Conservation (phyloP, 371 early-diverging fungal genomes). For the Actinomortierella ambigua region DNA sequence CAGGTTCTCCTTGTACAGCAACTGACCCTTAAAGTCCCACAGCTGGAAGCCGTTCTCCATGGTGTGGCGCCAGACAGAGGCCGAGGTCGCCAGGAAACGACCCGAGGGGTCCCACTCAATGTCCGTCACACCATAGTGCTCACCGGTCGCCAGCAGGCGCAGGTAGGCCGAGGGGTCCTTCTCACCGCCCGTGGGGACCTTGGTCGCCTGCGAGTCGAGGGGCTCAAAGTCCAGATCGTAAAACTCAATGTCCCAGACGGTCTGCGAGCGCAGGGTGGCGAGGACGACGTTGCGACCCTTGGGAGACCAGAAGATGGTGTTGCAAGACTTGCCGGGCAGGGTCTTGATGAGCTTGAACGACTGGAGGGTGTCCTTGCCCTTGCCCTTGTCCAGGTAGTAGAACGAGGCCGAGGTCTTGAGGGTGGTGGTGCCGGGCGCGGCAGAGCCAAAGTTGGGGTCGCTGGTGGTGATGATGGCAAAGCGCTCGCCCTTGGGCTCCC, state of each 20-base stretch:
- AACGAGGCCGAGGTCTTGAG: constrained; percentile 81
- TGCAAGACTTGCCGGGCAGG: constrained; percentile 81
- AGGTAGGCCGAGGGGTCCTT: constrained; percentile 58
- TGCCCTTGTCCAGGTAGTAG: constrained; percentile 77
- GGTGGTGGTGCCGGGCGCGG: constrained; percentile 63
- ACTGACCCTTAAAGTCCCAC: constrained; percentile 93
- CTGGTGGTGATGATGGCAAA: constrained; percentile 85
- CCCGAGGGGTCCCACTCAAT: constrained; percentile 99
- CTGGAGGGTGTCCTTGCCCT: constrained; percentile 57
- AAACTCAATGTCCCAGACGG: constrained; percentile 89
- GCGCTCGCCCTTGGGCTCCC: constrained; percentile 92
- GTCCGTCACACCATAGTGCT: constrained; percentile 95
- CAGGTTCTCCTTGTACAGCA: constrained; percentile 74
- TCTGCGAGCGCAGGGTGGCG: constrained; percentile 83
- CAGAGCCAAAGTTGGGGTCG: constrained; percentile 59
- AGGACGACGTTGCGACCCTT: constrained; percentile 93
- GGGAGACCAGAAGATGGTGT: constrained; percentile 93
- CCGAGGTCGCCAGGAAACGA: constrained; percentile 87
- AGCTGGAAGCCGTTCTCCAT: constrained; percentile 90
- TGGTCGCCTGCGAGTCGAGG: constrained; percentile 56
- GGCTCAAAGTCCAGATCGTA: constrained; percentile 88
- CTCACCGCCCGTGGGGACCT: constrained; percentile 53
- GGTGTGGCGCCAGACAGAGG: constrained; percentile 85
- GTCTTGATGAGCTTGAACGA: constrained; percentile 75
- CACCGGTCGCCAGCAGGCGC: constrained; percentile 71